Conservation (phyloP, 768 basidiomycete genomes). For the Pleurotus giganteus region DNA sequence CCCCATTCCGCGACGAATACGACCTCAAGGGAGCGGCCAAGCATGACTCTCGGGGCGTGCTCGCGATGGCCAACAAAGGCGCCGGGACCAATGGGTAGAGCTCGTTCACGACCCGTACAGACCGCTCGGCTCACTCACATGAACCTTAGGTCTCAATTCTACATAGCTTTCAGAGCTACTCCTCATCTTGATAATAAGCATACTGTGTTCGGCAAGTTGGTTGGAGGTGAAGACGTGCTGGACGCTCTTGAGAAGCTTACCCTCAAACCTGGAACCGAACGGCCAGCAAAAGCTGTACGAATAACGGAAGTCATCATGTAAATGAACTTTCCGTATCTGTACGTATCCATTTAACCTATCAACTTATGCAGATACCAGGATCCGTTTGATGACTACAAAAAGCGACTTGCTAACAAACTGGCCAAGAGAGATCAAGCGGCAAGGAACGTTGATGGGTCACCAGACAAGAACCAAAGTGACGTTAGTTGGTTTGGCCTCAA, state of each 20-base stretch:
- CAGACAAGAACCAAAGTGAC: slow-evolving; percentile 55
- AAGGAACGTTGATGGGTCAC: slow-evolving; percentile 25
- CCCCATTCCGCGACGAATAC: slow-evolving; percentile 93
- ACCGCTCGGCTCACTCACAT: neutral
- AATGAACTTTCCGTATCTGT: slow-evolving; percentile 23
- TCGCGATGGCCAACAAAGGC: slow-evolving; percentile 97
- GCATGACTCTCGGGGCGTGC: slow-evolving; percentile 78
- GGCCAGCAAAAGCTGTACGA: slow-evolving; percentile 80
- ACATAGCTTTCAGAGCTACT: slow-evolving; percentile 81
- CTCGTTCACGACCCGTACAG: slow-evolving; percentile 7
- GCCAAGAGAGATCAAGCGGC: slow-evolving; percentile 52
- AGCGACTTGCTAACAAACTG: slow-evolving; percentile 75
- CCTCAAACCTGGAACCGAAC: slow-evolving; percentile 80
- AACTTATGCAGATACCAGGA: slow-evolving; percentile 70
- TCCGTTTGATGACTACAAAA: slow-evolving; percentile 92
- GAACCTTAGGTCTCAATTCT: slow-evolving; percentile 79
- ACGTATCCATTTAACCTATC: neutral
- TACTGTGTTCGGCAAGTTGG: slow-evolving; percentile 95
- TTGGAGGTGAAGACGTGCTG: slow-evolving; percentile 92
- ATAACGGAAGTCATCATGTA: slow-evolving; percentile 89
- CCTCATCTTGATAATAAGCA: slow-evolving; percentile 91
- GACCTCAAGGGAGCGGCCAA: slow-evolving; percentile 85
- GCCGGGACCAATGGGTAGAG: slow-evolving; percentile 82
- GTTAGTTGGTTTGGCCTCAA: slow-evolving; percentile 90
- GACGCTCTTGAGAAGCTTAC: slow-evolving; percentile 81